phyloP scores from a whole-genome alignment of 805 yeast species.

The Candida boleticola region DNA sequence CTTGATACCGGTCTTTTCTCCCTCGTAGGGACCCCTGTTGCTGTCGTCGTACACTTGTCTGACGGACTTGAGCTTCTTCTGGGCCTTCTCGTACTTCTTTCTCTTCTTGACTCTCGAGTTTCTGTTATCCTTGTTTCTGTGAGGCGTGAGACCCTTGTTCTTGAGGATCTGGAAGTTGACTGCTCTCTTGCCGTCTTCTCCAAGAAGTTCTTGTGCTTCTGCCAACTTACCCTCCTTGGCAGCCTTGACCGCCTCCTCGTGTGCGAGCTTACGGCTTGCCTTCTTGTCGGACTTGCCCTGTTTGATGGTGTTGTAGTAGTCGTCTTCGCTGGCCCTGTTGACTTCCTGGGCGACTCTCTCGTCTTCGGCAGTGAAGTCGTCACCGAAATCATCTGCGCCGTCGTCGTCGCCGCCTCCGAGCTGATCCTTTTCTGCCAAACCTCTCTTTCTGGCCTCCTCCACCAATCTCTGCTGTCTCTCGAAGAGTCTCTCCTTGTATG shows the following conservation, averaged over 20 bases:
- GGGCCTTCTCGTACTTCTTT: constrained; percentile 91
- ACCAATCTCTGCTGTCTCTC: constrained; percentile 86
- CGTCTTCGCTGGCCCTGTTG: constrained; percentile 49
- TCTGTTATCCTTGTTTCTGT: constrained; percentile 89
- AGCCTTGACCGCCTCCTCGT: constrained; percentile 68
- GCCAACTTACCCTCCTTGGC: constrained; percentile 82
- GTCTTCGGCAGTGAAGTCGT: constrained; percentile 34
- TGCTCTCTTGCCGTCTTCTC: constrained; percentile 88
- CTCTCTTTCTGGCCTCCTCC: constrained; percentile 88
- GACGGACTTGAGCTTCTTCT: constrained; percentile 87
- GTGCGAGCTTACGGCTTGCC: constrained; percentile 58
- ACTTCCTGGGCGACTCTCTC: constrained; percentile 32
- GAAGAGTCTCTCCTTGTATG: constrained; percentile 84
- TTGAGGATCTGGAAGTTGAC: constrained; percentile 91
- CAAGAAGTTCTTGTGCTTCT: constrained; percentile 65
- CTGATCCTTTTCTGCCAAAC: constrained; percentile 45
- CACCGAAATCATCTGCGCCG: constrained; percentile 37
- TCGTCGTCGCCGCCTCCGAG: constrained; percentile 56
- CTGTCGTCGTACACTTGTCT: constrained; percentile 83
- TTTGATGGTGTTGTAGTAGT: constrained; percentile 58
- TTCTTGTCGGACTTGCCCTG: constrained; percentile 47
- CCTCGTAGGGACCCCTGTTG: constrained; percentile 72
- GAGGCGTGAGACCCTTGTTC: constrained; percentile 94
- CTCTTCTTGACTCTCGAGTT: constrained; percentile 98
- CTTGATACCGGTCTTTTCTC: constrained; percentile 97